Evolutionary conservation across 1,284 basidiomycete genomes (phyloP), one percentile per base, ranked within the genome.

Genomic region (Inonotus hispidus): DNA sequence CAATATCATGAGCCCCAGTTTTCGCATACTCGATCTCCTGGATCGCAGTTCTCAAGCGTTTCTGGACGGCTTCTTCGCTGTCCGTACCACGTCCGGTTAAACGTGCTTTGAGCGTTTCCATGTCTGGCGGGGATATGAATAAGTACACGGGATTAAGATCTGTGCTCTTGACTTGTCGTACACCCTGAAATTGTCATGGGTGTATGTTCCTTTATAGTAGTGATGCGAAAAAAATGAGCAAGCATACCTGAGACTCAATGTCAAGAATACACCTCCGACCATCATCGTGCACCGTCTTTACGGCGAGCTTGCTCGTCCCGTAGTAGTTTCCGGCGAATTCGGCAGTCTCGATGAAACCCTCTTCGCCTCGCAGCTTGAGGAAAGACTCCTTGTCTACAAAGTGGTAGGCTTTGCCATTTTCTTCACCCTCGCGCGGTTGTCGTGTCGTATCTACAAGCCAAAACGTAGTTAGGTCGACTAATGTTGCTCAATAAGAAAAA

Each of bases 241-340:
- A 50, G 29, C 79, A 63, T 70, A 90, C 92, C 85, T 96, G 95
- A 13, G 93, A 88, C 71, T 99, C 96, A 66, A 99, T 99, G 73
- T 99, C 96, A 49, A 99, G 83, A 59, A 99, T 87, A 71, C 96
- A 98, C 14, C 93, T 77, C 66, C 81, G 79, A 39, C 88, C 90
- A 2, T 78, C 76, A 19, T 77, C 71, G 47, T 82, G 77, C 35
- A 90, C 87, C 69, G 75, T 79, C 62, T 71, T 73, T 53, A 82
- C 84, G 61, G 78, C 88, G 65, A 85, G 82, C 65, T 89, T 88
- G 61, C 89, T 93, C 2, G 96, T 98, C 27, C 96, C 97, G 72
- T 99, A 97, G 71, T 85, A 83, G 72, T 98, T 98, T 27, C 90
- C 88, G 2, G 93, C 95, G 75, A 98, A 99, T 72, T 88, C 79